phyloP scores from a whole-genome alignment of 306 rosid genomes.

The Hippophae tibetana region DNA sequence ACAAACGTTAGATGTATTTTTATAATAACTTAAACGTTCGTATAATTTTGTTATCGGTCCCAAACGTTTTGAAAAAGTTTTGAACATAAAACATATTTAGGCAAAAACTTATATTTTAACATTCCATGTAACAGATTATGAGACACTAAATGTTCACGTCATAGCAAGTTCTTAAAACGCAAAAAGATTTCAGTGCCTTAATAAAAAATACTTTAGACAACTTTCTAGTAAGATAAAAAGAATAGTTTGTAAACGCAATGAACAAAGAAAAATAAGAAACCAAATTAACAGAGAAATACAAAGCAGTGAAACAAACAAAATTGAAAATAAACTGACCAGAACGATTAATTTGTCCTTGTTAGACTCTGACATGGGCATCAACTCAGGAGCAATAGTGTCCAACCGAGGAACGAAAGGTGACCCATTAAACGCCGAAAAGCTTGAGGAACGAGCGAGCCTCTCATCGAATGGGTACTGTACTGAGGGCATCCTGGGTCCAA shows the following conservation, averaged over 20 bases:
- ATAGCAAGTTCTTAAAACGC: no score
- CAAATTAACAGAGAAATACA: not conserved
- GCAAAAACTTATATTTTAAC: no score
- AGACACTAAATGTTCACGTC: no score
- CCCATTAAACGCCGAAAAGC: not conserved
- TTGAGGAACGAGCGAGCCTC: not conserved
- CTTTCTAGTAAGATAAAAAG: not conserved
- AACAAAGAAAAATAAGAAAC: not conserved
- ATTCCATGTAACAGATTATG: no score
- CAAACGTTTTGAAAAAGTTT: no score
- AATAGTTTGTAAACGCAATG: not conserved
- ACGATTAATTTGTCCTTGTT: slow-evolving; percentile 27
- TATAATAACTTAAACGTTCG: no score
- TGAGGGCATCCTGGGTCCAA: slow-evolving; percentile 1
- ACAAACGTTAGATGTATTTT: no score
- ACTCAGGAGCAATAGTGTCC: slow-evolving; percentile 2
- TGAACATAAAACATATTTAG: no score
- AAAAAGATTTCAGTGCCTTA: no score
- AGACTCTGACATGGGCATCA: not conserved
- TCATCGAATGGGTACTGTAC: slow-evolving; percentile 6
- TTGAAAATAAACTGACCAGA: slow-evolving; percentile 29
- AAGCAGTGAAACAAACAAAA: not conserved
- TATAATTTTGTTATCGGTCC: no score
- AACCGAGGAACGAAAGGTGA: not conserved
- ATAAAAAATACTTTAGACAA: no score